These are phyloP conservation scores for Beauveria varroae DNA, from an alignment of 2,329 filamentous ascomycete genomes.

Conservation along the genomic window DNA sequence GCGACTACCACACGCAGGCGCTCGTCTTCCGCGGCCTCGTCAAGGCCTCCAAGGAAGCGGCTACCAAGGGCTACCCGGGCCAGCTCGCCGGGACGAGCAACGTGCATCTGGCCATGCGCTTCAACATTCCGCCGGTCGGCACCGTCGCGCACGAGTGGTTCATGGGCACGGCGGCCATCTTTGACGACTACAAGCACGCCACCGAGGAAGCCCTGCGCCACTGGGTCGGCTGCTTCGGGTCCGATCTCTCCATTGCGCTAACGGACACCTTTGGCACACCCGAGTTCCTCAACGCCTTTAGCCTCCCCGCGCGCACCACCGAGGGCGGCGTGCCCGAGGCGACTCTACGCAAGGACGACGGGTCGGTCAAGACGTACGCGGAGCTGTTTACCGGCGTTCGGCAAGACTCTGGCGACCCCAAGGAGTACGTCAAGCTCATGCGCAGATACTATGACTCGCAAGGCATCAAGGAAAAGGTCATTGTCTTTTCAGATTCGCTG, in stretches of 20 bases:
- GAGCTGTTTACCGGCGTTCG: constrained; percentile 76
- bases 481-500: constrained; percentile 94
- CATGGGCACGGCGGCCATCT: constrained; percentile 94
- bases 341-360: constrained; percentile 31
- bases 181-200: constrained; percentile 73
- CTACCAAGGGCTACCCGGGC: constrained; percentile 57
- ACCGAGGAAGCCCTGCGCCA: constrained; percentile 79
- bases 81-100: constrained; percentile 87
- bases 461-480: constrained; percentile 72
- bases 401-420: constrained; percentile 84
- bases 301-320: constrained; percentile 48
- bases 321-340: constrained; percentile 34
- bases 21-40: constrained; percentile 83
- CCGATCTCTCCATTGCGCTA: constrained; percentile 75
- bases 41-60: constrained; percentile 65
- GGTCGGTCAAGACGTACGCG: constrained; percentile 59
- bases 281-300: constrained; percentile 80
- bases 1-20: constrained; percentile 93
- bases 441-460: constrained; percentile 71
- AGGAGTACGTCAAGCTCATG: constrained; percentile 70
- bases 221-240: constrained; percentile 88
- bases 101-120: constrained; percentile 93
- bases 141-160: constrained; percentile 97
- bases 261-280: constrained; percentile 96
- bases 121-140: constrained; percentile 74